Evolutionary conservation across 441 rosid genomes (phyloP).

Genomic region (Viola pubescens): DNA sequence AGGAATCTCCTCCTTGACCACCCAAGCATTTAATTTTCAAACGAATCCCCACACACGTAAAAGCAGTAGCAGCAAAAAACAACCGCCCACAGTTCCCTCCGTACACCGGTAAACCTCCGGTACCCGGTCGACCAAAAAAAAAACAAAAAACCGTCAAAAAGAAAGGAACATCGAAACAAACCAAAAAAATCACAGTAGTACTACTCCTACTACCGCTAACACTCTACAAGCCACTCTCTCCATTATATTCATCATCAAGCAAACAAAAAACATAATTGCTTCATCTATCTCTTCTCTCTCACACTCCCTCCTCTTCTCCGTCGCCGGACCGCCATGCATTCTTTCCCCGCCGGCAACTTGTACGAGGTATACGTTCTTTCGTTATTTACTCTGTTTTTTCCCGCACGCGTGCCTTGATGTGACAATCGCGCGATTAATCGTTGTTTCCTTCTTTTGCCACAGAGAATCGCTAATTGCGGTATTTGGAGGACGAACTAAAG

Average conservation of each 20-base stretch:
- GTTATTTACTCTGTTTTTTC: no score
- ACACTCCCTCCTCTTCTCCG: no score
- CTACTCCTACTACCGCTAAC: neutral
- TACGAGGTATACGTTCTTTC: no score
- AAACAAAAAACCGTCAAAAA: neutral
- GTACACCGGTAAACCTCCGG: constrained; percentile 18
- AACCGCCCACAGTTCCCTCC: neutral
- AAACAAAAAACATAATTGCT: neutral
- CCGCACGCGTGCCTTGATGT: neutral
- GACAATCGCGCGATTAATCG: constrained; percentile 1
- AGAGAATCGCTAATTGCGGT: constrained; percentile 28
- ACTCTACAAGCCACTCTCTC: constrained; percentile 2
- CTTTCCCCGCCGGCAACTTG: no score
- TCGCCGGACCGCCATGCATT: no score
- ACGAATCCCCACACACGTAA: neutral
- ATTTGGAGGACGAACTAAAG: neutral
- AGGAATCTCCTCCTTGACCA: no score
- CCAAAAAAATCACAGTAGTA: neutral
- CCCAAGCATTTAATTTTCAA: neutral
- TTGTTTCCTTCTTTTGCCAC: neutral
- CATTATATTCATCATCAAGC: neutral
- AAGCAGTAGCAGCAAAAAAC: neutral
- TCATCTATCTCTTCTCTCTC: no score
- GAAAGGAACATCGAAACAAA: no score
- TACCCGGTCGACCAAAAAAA: constrained; percentile 15